Percentiles rank a stretch among this genome's conserved stretches.
Evolutionary conservation across 768 basidiomycete species (phyloP).

Genomic region (Suillus lakei): DNA sequence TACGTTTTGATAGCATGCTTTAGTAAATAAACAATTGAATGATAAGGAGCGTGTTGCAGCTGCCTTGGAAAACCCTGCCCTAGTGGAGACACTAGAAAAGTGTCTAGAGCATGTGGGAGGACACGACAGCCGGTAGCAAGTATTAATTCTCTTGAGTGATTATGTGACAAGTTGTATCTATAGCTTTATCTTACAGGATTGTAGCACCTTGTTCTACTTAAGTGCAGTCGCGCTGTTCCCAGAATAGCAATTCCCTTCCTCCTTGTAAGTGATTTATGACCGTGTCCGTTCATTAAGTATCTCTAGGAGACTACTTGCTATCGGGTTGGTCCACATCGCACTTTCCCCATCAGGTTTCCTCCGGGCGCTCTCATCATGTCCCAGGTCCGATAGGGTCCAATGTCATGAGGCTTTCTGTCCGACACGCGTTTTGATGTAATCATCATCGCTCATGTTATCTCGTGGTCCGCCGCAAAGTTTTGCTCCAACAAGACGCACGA

Average conservation of each 20-base stretch:
- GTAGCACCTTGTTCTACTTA: constrained; percentile 6
- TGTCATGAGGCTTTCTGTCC: constrained; percentile 16
- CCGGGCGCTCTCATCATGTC: neutral
- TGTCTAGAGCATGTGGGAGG: constrained; percentile 52
- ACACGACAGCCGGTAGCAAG: constrained; percentile 3
- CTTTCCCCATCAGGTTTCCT: neutral
- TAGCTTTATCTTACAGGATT: constrained; percentile 9
- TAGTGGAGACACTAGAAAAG: constrained; percentile 87
- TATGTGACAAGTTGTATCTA: constrained; percentile 2
- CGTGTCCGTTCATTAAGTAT: neutral
- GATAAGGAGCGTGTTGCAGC: constrained; percentile 99
- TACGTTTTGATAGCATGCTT: neutral
- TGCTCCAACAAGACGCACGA: constrained; percentile 12
- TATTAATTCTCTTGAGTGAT: neutral
- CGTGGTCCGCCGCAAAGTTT: neutral
- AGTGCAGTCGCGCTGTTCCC: neutral
- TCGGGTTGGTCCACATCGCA: neutral
- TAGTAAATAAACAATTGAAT: constrained; percentile 98
- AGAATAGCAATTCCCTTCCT: neutral
- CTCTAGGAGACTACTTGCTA: neutral
- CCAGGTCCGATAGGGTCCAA: constrained; percentile 12
- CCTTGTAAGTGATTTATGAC: neutral
- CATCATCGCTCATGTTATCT: neutral
- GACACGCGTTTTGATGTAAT: neutral
- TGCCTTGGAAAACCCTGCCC: constrained; percentile 88